Conservation (phyloP, 164 flowering plant species). For the Brasenia schreberi region DNA sequence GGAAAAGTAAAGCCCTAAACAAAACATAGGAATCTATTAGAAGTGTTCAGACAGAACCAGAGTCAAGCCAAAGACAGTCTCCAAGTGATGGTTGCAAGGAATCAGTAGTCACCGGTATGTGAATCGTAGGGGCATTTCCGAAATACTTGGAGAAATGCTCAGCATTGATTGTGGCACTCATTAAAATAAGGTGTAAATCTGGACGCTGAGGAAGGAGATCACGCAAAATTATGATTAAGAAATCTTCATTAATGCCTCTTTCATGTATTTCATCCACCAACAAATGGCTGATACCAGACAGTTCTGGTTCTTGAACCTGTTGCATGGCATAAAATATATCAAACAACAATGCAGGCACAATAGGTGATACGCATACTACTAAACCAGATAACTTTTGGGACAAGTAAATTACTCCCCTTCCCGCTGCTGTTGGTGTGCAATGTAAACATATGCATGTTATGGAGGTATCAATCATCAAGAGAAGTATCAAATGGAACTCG, state of each 20-base stretch:
- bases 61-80: too few relatives aligned
- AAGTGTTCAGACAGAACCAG: too few relatives aligned
- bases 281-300: constrained; percentile 80
- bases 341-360: background rate
- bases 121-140: constrained; percentile 78
- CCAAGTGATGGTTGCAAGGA: background rate
- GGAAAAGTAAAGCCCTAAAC: constrained; percentile 82
- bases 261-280: constrained; percentile 98
- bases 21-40: background rate
- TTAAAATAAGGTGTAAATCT: constrained; percentile 73
- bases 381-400: too few relatives aligned
- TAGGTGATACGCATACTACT: too few relatives aligned
- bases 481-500: too few relatives aligned
- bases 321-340: background rate
- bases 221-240: constrained; percentile 68
- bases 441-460: too few relatives aligned
- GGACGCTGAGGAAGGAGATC: constrained; percentile 91
- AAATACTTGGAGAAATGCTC: constrained; percentile 84
- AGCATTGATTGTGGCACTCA: constrained; percentile 98
- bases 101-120: constrained; percentile 54
- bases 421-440: too few relatives aligned
- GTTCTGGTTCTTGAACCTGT: constrained; percentile 78
- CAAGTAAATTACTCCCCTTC: too few relatives aligned
- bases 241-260: constrained; percentile 98
- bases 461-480: too few relatives aligned